These are phyloP conservation scores for Teunomyces funiuensis DNA, from an alignment of 805 yeast species.

Conservation along the genomic window DNA sequence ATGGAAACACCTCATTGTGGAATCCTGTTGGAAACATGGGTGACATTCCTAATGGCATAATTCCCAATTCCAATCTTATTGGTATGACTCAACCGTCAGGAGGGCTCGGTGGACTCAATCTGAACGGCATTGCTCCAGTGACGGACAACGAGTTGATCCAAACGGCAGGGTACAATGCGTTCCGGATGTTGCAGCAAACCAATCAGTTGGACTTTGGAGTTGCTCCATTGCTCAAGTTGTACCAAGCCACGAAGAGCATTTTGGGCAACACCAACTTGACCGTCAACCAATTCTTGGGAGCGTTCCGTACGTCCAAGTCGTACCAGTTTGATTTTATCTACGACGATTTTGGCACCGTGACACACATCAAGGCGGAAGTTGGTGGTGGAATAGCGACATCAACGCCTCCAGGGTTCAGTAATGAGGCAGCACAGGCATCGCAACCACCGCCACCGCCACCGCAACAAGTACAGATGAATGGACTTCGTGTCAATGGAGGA, in stretches of 20 bases:
- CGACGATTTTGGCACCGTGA: slow-evolving; percentile 48
- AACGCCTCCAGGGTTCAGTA: not conserved
- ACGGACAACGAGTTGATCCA: slow-evolving; percentile 38
- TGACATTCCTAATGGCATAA: not conserved
- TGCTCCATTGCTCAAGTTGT: slow-evolving; percentile 34
- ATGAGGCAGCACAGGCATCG: not conserved
- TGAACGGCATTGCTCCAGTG: not conserved
- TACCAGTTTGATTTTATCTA: slow-evolving; percentile 43
- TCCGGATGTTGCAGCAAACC: slow-evolving; percentile 32
- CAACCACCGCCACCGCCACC: not conserved
- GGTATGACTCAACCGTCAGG: not conserved
- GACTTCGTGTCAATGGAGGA: not conserved
- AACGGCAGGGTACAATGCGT: slow-evolving; percentile 41
- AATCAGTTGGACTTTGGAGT: slow-evolving; percentile 38
- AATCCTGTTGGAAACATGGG: slow-evolving; percentile 1
- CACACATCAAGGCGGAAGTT: slow-evolving; percentile 34
- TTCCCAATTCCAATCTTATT: not conserved
- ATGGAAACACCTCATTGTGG: slow-evolving; percentile 2
- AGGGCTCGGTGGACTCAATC: not conserved
- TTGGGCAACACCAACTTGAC: slow-evolving; percentile 27
- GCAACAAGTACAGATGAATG: not conserved
- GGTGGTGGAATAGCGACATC: not conserved
- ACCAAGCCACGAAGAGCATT: slow-evolving; percentile 29
- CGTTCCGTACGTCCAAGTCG: slow-evolving; percentile 24
- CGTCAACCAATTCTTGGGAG: slow-evolving; percentile 32